Percentiles rank a stretch among this genome's conserved stretches.
Conservation (phyloP, 1,284 basidiomycete species). For the Cryptococcus sp. region DNA sequence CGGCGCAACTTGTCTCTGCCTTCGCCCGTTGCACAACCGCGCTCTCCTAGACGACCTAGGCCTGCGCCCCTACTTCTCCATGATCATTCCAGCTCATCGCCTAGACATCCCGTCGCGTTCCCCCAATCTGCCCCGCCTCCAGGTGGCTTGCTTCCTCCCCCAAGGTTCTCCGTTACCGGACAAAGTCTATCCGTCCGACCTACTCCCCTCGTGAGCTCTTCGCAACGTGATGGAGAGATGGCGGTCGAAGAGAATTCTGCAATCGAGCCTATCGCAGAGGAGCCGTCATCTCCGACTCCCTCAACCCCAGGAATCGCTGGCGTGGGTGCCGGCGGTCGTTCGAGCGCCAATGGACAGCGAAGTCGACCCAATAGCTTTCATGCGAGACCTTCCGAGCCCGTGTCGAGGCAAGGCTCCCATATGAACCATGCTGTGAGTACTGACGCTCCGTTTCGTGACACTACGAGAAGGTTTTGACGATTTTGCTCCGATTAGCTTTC, state of each 20-base stretch:
- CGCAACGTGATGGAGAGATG: no score
- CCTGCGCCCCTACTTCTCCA: no score
- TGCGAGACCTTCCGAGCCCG: conserved; percentile 1
- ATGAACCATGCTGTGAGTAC: neutral
- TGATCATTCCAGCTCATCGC: no score
- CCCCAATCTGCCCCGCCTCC: conserved; percentile 5
- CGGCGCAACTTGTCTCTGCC: neutral
- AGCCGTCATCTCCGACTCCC: neutral
- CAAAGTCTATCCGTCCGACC: conserved; percentile 4
- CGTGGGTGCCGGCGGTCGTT: conserved; percentile 16
- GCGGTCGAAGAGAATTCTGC: neutral
- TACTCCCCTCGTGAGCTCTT: conserved; percentile 6
- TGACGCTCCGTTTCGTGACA: neutral
- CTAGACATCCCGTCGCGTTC: neutral
- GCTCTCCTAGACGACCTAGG: no score
- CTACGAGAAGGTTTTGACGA: neutral
- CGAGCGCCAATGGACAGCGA: neutral
- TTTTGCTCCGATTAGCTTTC: conserved; percentile 2
- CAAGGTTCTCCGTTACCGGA: conserved; percentile 2
- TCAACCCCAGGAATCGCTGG: conserved; percentile 15
- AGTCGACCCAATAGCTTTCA: conserved; percentile 19
- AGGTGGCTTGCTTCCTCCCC: conserved; percentile 17
- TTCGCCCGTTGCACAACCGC: neutral
- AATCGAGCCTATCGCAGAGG: neutral
- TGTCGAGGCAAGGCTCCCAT: neutral